Evolutionary conservation across 202 grass and related monocot species (phyloP).

Genomic region (Setaria italica): DNA sequence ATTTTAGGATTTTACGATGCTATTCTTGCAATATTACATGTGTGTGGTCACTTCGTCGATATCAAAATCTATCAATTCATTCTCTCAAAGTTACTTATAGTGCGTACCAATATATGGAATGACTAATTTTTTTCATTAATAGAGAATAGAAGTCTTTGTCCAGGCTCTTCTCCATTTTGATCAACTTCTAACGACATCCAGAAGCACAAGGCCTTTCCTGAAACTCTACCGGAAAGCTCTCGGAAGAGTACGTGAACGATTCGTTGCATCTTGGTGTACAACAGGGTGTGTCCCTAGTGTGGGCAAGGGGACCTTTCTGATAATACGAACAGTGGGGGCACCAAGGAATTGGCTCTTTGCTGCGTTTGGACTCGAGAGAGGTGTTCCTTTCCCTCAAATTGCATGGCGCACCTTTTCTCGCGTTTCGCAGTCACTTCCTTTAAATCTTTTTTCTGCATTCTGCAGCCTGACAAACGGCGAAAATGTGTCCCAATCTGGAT

Average conservation of each 20-base stretch:
- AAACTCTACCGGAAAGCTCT: too few relatives aligned
- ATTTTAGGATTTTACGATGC: too few relatives aligned
- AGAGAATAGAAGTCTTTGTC: too few relatives aligned
- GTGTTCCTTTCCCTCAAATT: constrained; percentile 19
- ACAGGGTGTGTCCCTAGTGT: background rate
- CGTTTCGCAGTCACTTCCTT: background rate
- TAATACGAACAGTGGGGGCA: background rate
- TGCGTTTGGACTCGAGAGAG: background rate
- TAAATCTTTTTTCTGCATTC: background rate
- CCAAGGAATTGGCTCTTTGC: background rate
- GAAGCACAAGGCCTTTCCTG: too few relatives aligned
- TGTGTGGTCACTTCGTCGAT: too few relatives aligned
- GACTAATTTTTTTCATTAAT: too few relatives aligned
- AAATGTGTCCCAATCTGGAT: constrained; percentile 6
- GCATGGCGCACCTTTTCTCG: constrained; percentile 6
- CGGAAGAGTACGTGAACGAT: background rate
- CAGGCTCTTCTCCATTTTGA: too few relatives aligned
- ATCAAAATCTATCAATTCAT: too few relatives aligned
- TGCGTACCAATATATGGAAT: too few relatives aligned
- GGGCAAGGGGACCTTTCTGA: background rate
- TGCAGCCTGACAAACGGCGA: background rate
- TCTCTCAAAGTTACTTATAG: too few relatives aligned
- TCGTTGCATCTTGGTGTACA: background rate
- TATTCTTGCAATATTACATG: too few relatives aligned
- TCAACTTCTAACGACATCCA: too few relatives aligned